Percentiles rank a stretch among this genome's conserved stretches.
These are phyloP conservation scores for Coemansia sp. DNA, from an alignment of 192 early-diverging fungal species.

Conservation along the genomic window DNA sequence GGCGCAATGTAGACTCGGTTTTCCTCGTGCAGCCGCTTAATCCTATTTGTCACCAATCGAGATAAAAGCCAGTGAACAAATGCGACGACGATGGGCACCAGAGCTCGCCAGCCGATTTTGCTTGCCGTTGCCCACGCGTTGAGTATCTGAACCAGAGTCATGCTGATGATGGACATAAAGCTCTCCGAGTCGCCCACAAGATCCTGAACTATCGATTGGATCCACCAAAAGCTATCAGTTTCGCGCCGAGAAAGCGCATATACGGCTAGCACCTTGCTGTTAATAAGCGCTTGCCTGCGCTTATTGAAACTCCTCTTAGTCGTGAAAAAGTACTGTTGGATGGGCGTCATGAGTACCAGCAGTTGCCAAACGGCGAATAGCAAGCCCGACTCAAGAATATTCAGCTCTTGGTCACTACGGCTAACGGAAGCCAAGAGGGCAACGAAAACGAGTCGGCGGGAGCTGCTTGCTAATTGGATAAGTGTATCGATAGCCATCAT, in stretches of 20 bases:
- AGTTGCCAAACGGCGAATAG: slow-evolving; percentile 15
- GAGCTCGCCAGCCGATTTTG: slow-evolving; percentile 30
- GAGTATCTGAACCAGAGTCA: slow-evolving; percentile 11
- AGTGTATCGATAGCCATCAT: background rate
- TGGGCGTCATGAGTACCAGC: slow-evolving; percentile 1
- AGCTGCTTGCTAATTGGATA: background rate
- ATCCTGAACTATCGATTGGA: background rate
- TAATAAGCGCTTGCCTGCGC: background rate
- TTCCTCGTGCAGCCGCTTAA: background rate
- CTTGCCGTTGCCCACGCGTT: slow-evolving; percentile 29
- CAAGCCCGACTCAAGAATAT: background rate
- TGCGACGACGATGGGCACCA: slow-evolving; percentile 28
- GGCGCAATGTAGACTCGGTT: background rate
- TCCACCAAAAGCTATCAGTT: background rate
- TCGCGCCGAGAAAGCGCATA: slow-evolving; percentile 6
- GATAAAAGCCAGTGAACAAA: slow-evolving; percentile 11
- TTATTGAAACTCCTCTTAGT: background rate
- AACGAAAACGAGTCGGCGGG: slow-evolving; percentile 10
- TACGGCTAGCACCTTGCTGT: slow-evolving; percentile 9
- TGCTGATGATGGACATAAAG: background rate
- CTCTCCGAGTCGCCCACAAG: background rate
- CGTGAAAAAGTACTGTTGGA: background rate
- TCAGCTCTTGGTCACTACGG: background rate
- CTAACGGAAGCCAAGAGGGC: background rate
- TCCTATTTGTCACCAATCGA: background rate